Evolutionary conservation across 2,329 filamentous ascomycete genomes (phyloP), one percentile per base, ranked within the genome.

Genomic region (Aureobasidium sp.): DNA sequence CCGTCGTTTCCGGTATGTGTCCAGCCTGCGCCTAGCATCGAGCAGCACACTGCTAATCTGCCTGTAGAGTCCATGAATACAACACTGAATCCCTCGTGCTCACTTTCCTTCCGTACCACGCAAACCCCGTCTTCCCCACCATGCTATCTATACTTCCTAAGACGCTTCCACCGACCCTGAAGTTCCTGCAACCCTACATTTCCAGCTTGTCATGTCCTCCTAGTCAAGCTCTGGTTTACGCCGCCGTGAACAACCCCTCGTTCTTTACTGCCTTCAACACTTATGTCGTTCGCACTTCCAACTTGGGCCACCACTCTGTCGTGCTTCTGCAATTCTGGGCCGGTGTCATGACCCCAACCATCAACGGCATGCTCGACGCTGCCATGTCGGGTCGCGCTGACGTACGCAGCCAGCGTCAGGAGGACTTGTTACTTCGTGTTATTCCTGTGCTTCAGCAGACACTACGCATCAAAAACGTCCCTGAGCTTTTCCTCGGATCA

Each of bases 21-120:
- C 26, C 8, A 17, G 24, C 29, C 9, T 32, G 50, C 39, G 61
- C 68, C 6, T 15, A n/a, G 51, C 44, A 59, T 63, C 63, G 67
- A 62, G 63, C 68, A 61, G 24, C n/a, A 20, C n/a, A 26, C n/a
- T 36, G 56, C 59, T 59, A 32, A 37, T 7, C 48, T 64, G 32
- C 9, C 59, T 41, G 26, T 68, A 95, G 92, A 68, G 86, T 96
- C 57, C 94, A 99, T 73, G 90, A 97, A 74, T 87, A 92, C 76
- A 97, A 96, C 74, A 93, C 90, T 4, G 79, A 84, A 3, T 83
- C 82, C 37, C 78, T 96, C 15, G 79, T 97, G 47, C 83, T 92
- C 67, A 90, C 92, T 2, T 97, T 97, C 73, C 81, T 99, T 5
- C 94, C 94, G 1, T 97, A 96, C 75, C 92, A 99, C 73, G 86